Percentiles rank a stretch among this genome's conserved stretches.
phyloP scores from a whole-genome alignment of 495 filamentous ascomycete genomes.

The Rostrohypoxylon terebratum region DNA sequence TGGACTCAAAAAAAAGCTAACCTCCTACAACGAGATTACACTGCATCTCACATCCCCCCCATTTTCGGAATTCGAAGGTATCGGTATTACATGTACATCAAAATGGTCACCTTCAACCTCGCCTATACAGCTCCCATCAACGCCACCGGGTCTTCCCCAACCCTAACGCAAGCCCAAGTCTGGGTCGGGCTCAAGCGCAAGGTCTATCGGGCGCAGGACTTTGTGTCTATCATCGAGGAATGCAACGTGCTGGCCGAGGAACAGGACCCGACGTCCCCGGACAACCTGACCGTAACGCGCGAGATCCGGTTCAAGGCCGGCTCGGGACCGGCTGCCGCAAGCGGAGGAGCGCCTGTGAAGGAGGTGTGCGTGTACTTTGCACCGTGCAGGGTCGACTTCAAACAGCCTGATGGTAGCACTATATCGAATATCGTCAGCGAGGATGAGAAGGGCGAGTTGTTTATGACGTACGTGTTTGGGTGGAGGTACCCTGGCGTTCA shows the following conservation, averaged over 20 bases:
- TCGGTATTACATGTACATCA: too few species aligned
- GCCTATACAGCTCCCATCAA: constrained; percentile 59
- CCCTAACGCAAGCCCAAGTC: constrained; percentile 52
- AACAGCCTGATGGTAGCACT: constrained; percentile 53
- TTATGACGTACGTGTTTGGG: constrained; percentile 57
- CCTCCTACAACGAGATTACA: not conserved
- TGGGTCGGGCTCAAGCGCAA: constrained; percentile 59
- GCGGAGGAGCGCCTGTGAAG: constrained; percentile 12
- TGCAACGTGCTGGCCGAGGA: constrained; percentile 51
- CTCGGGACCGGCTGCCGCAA: constrained; percentile 6
- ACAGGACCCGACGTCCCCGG: constrained; percentile 14
- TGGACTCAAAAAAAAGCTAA: not conserved
- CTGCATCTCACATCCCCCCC: not conserved
- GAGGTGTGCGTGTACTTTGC: constrained; percentile 49
- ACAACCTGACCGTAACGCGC: constrained; percentile 45
- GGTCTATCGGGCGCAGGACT: constrained; percentile 53
- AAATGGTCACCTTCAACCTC: constrained; percentile 56
- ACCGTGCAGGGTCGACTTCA: constrained; percentile 54
- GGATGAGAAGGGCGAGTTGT: constrained; percentile 49
- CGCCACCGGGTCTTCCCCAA: constrained; percentile 43
- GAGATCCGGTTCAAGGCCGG: constrained; percentile 48
- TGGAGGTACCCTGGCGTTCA: constrained; percentile 50
- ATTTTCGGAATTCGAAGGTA: not conserved
- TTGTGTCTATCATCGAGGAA: constrained; percentile 54
- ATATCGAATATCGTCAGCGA: constrained; percentile 52